A percentile compares a stretch with the other conserved stretches of the same genome.
These are phyloP conservation scores for Xerocomellus amylosporus DNA, from an alignment of 768 basidiomycete genomes.

Conservation along the genomic window DNA sequence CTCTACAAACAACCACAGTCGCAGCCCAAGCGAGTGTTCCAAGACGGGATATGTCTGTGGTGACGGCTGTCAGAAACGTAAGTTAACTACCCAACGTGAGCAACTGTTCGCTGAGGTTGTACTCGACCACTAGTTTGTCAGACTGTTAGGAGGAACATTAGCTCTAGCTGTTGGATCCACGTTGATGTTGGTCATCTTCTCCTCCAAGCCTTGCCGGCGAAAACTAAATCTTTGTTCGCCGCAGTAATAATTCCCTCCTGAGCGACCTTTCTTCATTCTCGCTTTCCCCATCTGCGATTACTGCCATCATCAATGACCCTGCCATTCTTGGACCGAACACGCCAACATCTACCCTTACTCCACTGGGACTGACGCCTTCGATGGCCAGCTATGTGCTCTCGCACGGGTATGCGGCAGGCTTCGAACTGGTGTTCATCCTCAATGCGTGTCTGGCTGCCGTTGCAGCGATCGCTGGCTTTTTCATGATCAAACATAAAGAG, in stretches of 20 bases:
- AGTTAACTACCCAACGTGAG: slow-evolving; percentile 10
- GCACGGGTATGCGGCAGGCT: slow-evolving; percentile 54
- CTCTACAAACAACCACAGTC: slow-evolving; percentile 62
- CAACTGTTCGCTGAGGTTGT: neutral
- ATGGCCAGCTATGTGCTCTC: slow-evolving; percentile 43
- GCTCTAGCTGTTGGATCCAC: slow-evolving; percentile 61
- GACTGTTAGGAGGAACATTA: slow-evolving; percentile 68
- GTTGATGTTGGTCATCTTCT: slow-evolving; percentile 42
- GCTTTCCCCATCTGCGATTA: slow-evolving; percentile 39
- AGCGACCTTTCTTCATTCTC: slow-evolving; percentile 38
- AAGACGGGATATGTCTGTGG: slow-evolving; percentile 72
- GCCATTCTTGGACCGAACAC: slow-evolving; percentile 31
- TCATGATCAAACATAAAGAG: slow-evolving; percentile 62
- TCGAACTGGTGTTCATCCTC: slow-evolving; percentile 58
- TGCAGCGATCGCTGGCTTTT: slow-evolving; percentile 52
- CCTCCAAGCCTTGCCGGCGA: neutral
- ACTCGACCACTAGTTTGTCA: slow-evolving; percentile 49
- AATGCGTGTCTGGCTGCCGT: slow-evolving; percentile 53
- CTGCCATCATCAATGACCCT: slow-evolving; percentile 50
- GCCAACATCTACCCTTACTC: slow-evolving; percentile 31
- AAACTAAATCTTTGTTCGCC: neutral
- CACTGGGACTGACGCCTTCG: slow-evolving; percentile 36
- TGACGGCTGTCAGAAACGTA: slow-evolving; percentile 66
- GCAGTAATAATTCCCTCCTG: slow-evolving; percentile 48
- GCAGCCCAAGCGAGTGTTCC: slow-evolving; percentile 72